Evolutionary conservation across 2,329 filamentous ascomycete species (phyloP), one percentile per base, ranked within the genome.

Genomic region (Aspergillus ruber): DNA sequence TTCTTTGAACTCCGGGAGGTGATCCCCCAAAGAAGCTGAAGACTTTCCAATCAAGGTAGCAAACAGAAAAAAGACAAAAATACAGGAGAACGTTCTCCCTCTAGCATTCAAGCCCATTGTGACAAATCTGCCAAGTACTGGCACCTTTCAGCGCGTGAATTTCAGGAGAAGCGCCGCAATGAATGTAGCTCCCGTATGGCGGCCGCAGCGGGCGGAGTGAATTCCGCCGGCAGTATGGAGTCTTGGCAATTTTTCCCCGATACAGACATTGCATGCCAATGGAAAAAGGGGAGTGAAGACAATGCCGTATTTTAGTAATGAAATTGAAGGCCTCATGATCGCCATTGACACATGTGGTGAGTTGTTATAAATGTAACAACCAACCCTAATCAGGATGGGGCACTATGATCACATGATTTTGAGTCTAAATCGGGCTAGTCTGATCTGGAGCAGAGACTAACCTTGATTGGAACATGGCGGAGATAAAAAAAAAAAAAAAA

Each of bases 1-100:
- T 67, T 90, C 77, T 63, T 78, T 80, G 67, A 98, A 98, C 61
- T 95, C 90, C 15, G 88, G 88, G 50, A 95, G 75, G 47, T 82
- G 79, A 68, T 98, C 93, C 55, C 93, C 93, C 43, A 83, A 61
- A 4, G 90, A 96, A 23, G 90, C 93, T 46, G 75, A 69, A 13
- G 74, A 69, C 18, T 60, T 59, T 36, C 65, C 65, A 47, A 66
- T 50, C 40, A 72, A 54, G 45, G 63, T 53, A 21, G 65, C 56
- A 48, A 69, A 45, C 17, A 66, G 46, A 47, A 65, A 44, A n/a
- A 71, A 54, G 41, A 51, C 63, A 44, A 63, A 64, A 46, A 61
- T 56, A 56, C 42, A 50, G 40, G 45, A 53, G 18, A 54, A 32
- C 35, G 53, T 57, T 45, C 50, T 53, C 51, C 53, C 51, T 23